These are phyloP conservation scores for Diutina ranongensis DNA, from an alignment of 1,139 yeast genomes.

Conservation along the genomic window DNA sequence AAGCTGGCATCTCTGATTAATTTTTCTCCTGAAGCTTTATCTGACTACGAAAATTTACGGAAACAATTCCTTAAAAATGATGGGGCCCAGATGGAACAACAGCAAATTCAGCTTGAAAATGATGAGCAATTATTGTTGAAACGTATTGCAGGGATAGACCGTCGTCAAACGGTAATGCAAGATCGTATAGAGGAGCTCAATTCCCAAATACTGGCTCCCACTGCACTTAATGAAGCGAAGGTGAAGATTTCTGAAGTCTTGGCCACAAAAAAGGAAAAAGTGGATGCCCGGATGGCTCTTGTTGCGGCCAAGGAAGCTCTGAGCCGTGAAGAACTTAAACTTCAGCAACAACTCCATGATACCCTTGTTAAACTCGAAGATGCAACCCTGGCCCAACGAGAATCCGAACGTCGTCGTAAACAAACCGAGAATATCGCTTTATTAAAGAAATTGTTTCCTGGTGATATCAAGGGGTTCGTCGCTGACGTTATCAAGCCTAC, in stretches of 20 bases:
- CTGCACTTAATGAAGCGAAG: not conserved
- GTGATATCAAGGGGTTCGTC: constrained; percentile 69
- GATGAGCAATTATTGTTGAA: constrained; percentile 33
- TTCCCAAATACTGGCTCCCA: not conserved
- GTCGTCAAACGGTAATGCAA: constrained; percentile 16
- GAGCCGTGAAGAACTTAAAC: constrained; percentile 36
- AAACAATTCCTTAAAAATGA: constrained; percentile 44
- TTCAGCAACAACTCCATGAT: constrained; percentile 56
- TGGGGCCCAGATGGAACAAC: constrained; percentile 49
- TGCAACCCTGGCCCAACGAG: constrained; percentile 64
- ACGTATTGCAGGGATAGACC: constrained; percentile 27
- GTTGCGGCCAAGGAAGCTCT: constrained; percentile 35
- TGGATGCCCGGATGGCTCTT: constrained; percentile 29
- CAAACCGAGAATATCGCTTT: constrained; percentile 62
- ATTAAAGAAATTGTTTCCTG: constrained; percentile 60
- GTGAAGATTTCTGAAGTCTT: not conserved
- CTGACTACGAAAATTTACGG: constrained; percentile 51
- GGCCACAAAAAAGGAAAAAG: constrained; percentile 18
- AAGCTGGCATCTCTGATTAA: constrained; percentile 18
- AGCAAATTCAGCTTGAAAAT: constrained; percentile 29
- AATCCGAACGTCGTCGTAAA: constrained; percentile 55
- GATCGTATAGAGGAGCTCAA: not conserved
- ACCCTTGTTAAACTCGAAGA: constrained; percentile 57
- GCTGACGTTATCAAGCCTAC: constrained; percentile 74
- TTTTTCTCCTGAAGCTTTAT: constrained; percentile 39